Base-by-base conservation (phyloP, 371 early-diverging fungal genomes). In the Mortierella sp. region DNA sequence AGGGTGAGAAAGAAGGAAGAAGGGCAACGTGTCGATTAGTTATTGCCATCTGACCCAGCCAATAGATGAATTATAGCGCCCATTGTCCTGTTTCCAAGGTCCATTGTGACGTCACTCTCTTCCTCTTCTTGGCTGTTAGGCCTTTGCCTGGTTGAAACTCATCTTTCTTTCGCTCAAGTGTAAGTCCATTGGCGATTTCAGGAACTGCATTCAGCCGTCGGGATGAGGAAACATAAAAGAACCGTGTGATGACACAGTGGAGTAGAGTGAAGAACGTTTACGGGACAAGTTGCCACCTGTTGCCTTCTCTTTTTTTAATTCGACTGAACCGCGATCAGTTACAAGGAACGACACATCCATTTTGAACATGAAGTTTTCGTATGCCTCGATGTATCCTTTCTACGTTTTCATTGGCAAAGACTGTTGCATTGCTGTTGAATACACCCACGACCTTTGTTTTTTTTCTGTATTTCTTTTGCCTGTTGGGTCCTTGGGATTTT, bases 221-320 rank as follows among this genome's bases (percentile, higher is more conserved):
- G 32, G 35, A 41, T 7, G 51, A 51, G 51, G 60, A 0, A 29
- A 60, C 48, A 70, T 24, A 4, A 65, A 8, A 43, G 44, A 60
- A 68, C 74, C 74, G 44, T 12, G 63, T 81, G 81, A 81, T 81
- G 81, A 81, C 51, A 81, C 55, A 70, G 32, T 29, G 81, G 81
- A 81, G 54, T 74, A 58, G 81, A 81, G 77, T 76, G 44, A 65
- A 46, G 32, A 56, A 54, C 72, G 76, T 58, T 60, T 49, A 41
- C 72, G 80, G 76, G 71, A 32, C 48, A 56, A 56, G 32, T 43
- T 46, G 79, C 18, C 63, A 63, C 21, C 18, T 46, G 44, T n/a
- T 6, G 38, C 68, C 18, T 63, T 21, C 51, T 46, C 60, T 60
- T 46, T 46, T 44, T 75, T 44, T 35, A 8, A 11, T 60, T 44